Evolutionary conservation across 192 early-diverging fungal species (phyloP).

Genomic region (Mortierella antarctica): DNA sequence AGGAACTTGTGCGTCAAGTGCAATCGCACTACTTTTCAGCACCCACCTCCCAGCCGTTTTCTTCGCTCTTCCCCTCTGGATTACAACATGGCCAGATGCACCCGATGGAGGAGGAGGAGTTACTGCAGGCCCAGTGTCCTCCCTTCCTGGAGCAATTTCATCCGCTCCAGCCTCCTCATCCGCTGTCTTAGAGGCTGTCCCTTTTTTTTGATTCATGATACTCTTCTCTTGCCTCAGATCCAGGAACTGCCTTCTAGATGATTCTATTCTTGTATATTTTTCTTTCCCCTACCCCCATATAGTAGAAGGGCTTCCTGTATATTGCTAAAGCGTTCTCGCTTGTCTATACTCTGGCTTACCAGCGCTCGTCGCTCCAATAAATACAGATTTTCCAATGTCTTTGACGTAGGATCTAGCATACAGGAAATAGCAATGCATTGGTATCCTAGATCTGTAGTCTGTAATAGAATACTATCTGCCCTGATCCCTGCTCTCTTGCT

Average conservation of each 20-base stretch:
- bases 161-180: slow-evolving; percentile 31
- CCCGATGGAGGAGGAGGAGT: not conserved
- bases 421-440: too few species aligned
- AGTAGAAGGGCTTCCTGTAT: too few species aligned
- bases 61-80: not conserved
- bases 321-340: not conserved
- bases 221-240: too few species aligned
- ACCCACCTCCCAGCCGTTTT: not conserved
- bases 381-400: not conserved
- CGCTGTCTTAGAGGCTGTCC: slow-evolving; percentile 8
- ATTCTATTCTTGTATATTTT: not conserved
- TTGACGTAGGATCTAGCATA: too few species aligned
- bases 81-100: slow-evolving; percentile 1
- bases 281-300: not conserved
- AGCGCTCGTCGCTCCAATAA: not conserved
- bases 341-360: not conserved
- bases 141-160: slow-evolving; percentile 16
- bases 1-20: slow-evolving; percentile 29
- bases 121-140: not conserved
- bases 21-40: slow-evolving; percentile 18
- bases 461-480: too few species aligned
- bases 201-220: not conserved
- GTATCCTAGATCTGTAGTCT: too few species aligned
- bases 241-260: slow-evolving; percentile 3
- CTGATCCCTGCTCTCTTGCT: too few species aligned